Evolutionary conservation across 257 asterid species (phyloP), one percentile per base, ranked within the genome.

Genomic region (Coffea canephora): DNA sequence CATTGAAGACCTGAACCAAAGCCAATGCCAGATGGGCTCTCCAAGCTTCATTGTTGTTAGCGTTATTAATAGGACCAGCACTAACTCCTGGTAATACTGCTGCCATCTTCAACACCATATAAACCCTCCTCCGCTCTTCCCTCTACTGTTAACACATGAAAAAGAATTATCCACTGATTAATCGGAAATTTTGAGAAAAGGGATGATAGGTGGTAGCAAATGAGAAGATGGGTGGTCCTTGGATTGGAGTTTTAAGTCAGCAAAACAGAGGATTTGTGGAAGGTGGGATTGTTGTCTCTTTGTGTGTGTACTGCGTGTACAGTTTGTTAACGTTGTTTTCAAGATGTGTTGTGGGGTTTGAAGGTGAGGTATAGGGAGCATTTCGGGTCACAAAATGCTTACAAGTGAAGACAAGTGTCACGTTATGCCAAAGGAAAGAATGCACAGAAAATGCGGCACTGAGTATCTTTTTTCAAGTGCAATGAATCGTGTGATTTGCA

Each of bases 21-120:
- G 91, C 97, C 98, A 94, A 88, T 73, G 95, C 97, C 83, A 85
- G 50, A 76, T 94, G 98, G 16, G 99, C 99, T 84, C 84, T 85
- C 90, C 88, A 75, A 14, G 85, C 88, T 80, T 91, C 97, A 75
- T 87, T 89, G 36, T 73, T 54, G 36, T 15, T 73, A 57, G 76
- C n/a, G 34, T 59, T 67, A n/a, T 75, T 75, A 54, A 71, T 75
- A 18, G 74, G 57, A 25, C 46, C 81, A 21, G 78, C 84, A 67
- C 65, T 59, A n/a, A 48, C 75, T 46, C 82, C 83, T 39, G 81
- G 73, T 49, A 89, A 77, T 64, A 86, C 82, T 4, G 82, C 83
- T 45, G 90, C 78, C 89, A 86, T 87, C 82, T 74, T 82, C 80
- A 66, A 83, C 87, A 82, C 72, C 74, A 52, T 69, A 59, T 78